A percentile compares a stretch with the other conserved stretches of the same genome.
phyloP scores from a whole-genome alignment of 495 filamentous ascomycete genomes.

The Penicilliopsis zonata region DNA sequence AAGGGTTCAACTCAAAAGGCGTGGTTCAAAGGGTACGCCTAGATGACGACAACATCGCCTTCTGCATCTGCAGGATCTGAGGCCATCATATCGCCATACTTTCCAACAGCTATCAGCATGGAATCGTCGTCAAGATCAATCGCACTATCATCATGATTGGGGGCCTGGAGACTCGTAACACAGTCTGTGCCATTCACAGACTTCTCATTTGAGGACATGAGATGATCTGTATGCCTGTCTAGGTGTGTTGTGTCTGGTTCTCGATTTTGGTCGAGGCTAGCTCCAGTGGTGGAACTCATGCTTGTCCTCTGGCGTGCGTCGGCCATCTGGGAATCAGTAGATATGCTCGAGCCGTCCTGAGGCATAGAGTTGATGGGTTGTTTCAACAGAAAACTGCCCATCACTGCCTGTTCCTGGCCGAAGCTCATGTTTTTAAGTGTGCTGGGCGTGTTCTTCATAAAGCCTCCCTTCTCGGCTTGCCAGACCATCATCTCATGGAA shows the following conservation, averaged over 20 bases:
- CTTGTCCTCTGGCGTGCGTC: slow-evolving; percentile 6
- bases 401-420: slow-evolving; percentile 13
- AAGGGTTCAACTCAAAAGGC: not conserved
- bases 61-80: slow-evolving; percentile 37
- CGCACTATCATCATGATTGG: slow-evolving; percentile 36
- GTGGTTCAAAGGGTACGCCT: slow-evolving; percentile 13
- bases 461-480: slow-evolving; percentile 85
- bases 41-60: slow-evolving; percentile 38
- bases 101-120: slow-evolving; percentile 34
- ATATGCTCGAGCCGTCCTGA: slow-evolving; percentile 4
- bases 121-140: slow-evolving; percentile 37
- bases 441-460: slow-evolving; percentile 52
- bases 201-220: slow-evolving; percentile 9
- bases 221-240: slow-evolving; percentile 7
- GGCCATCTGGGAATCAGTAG: slow-evolving; percentile 2
- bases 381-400: slow-evolving; percentile 15
- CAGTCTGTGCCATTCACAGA: slow-evolving; percentile 16
- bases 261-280: slow-evolving; percentile 3
- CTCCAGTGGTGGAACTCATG: slow-evolving; percentile 1
- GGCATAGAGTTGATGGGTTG: slow-evolving; percentile 8
- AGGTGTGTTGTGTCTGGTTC: slow-evolving; percentile 4
- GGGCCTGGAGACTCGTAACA: slow-evolving; percentile 18
- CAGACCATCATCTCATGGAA: slow-evolving; percentile 92
- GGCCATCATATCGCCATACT: slow-evolving; percentile 38
- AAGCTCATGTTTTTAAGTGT: slow-evolving; percentile 30